phyloP scores from a whole-genome alignment of 805 yeast genomes.

The Jamesozyma piceae region DNA sequence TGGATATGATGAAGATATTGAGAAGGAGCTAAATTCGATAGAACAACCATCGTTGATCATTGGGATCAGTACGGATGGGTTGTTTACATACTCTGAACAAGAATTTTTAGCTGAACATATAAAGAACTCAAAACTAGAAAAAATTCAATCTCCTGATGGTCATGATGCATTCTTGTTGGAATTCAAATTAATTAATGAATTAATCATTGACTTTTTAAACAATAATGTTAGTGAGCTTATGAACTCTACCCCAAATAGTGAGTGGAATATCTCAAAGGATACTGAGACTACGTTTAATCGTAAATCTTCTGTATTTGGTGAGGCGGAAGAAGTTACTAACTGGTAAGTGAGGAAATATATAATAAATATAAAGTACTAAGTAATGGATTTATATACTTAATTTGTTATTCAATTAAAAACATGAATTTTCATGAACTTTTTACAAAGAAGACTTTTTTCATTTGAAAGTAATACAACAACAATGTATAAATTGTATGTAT shows the following conservation, averaged over 20 bases:
- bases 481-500: too few relatives aligned
- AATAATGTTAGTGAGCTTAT: slow-evolving; percentile 51
- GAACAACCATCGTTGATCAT: slow-evolving; percentile 72
- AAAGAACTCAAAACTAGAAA: slow-evolving; percentile 57
- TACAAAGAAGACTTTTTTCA: too few relatives aligned
- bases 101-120: slow-evolving; percentile 68
- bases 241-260: slow-evolving; percentile 28
- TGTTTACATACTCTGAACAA: slow-evolving; percentile 88
- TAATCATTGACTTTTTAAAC: slow-evolving; percentile 58
- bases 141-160: slow-evolving; percentile 87
- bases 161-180: slow-evolving; percentile 94
- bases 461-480: too few relatives aligned
- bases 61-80: slow-evolving; percentile 86
- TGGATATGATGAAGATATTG: slow-evolving; percentile 27
- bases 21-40: slow-evolving; percentile 48
- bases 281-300: slow-evolving; percentile 35
- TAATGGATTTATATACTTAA: too few relatives aligned
- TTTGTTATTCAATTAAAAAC: too few relatives aligned
- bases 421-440: too few relatives aligned
- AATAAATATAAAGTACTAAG: too few relatives aligned
- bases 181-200: slow-evolving; percentile 67
- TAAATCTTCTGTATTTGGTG: slow-evolving; percentile 76
- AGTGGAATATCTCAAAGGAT: slow-evolving; percentile 34
- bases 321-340: slow-evolving; percentile 85
- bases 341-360: slow-evolving; percentile 44